Conservation (phyloP, 108 stramenopile genomes). For the Nitzschia inconspicua region DNA sequence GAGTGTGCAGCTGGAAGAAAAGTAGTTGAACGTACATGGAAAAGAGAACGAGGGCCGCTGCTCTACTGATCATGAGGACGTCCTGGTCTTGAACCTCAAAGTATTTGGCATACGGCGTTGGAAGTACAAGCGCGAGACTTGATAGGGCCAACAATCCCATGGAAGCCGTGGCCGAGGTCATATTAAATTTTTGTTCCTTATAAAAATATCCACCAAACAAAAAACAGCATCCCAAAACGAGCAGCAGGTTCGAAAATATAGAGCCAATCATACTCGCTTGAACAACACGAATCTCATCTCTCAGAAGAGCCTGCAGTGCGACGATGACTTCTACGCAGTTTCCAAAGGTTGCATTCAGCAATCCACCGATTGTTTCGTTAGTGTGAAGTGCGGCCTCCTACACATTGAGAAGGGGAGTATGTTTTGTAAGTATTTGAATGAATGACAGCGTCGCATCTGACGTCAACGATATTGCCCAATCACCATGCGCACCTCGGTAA, state of each 20-base stretch:
- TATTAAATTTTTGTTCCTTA: slow-evolving; percentile 88
- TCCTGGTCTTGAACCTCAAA: slow-evolving; percentile 60
- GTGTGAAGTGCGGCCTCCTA: slow-evolving; percentile 95
- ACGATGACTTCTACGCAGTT: slow-evolving; percentile 92
- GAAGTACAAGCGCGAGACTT: slow-evolving; percentile 82
- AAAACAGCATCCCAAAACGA: slow-evolving; percentile 96
- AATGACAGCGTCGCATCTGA: too few species aligned
- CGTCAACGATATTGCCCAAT: too few species aligned
- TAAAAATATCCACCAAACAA: slow-evolving; percentile 89
- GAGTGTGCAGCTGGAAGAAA: slow-evolving; percentile 91
- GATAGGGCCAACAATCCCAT: slow-evolving; percentile 77
- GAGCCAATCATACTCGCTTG: slow-evolving; percentile 95
- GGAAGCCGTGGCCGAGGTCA: slow-evolving; percentile 67
- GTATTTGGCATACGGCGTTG: slow-evolving; percentile 76
- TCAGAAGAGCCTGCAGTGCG: slow-evolving; percentile 58
- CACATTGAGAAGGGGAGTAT: too few species aligned
- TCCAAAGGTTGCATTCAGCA: slow-evolving; percentile 97
- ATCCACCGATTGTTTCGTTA: slow-evolving; percentile 91
- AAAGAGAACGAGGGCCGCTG: slow-evolving; percentile 82
- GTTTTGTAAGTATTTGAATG: too few species aligned
- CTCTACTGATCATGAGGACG: slow-evolving; percentile 73
- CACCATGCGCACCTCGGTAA: too few species aligned
- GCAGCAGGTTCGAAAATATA: slow-evolving; percentile 91
- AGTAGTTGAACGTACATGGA: slow-evolving; percentile 90
- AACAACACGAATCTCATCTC: slow-evolving; percentile 84